These are phyloP conservation scores for Gossypium bickii DNA, from an alignment of 345 rosid species.

Conservation along the genomic window DNA sequence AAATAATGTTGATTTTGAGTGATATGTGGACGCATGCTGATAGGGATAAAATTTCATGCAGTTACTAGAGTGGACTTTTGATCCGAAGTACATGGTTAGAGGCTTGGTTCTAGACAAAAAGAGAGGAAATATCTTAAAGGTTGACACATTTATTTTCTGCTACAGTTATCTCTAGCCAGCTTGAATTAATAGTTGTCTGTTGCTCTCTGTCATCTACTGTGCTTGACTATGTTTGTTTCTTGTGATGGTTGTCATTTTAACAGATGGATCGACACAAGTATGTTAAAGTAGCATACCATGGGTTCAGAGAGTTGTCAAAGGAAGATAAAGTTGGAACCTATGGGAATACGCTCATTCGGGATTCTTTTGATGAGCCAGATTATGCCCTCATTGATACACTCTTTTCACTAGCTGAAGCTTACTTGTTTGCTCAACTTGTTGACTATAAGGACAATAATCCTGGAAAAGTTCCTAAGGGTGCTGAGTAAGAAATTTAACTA, in stretches of 20 bases:
- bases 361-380: slow-evolving; percentile 93
- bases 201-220: background rate
- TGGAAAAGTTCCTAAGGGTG: slow-evolving; percentile 48
- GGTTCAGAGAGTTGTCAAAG: slow-evolving; percentile 84
- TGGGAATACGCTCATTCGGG: slow-evolving; percentile 76
- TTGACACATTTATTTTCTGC: slow-evolving; percentile 12
- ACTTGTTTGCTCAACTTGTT: slow-evolving; percentile 94
- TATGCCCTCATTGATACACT: slow-evolving; percentile 95
- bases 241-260: slow-evolving; percentile 13
- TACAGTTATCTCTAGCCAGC: background rate
- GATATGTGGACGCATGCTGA: slow-evolving; percentile 9
- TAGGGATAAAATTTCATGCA: slow-evolving; percentile 24
- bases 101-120: slow-evolving; percentile 95
- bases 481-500: slow-evolving; percentile 51
- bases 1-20: background rate
- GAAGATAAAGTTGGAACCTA: slow-evolving; percentile 83
- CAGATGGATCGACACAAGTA: slow-evolving; percentile 99
- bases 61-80: slow-evolving; percentile 84
- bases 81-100: slow-evolving; percentile 94
- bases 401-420: slow-evolving; percentile 94
- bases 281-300: slow-evolving; percentile 97
- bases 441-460: slow-evolving; percentile 80
- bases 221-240: background rate
- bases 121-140: slow-evolving; percentile 98
- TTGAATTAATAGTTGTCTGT: background rate